A percentile compares a stretch with the other conserved stretches of the same genome.
These are phyloP conservation scores for Venturia effusa DNA, from an alignment of 2,329 filamentous ascomycete species.

Conservation along the genomic window DNA sequence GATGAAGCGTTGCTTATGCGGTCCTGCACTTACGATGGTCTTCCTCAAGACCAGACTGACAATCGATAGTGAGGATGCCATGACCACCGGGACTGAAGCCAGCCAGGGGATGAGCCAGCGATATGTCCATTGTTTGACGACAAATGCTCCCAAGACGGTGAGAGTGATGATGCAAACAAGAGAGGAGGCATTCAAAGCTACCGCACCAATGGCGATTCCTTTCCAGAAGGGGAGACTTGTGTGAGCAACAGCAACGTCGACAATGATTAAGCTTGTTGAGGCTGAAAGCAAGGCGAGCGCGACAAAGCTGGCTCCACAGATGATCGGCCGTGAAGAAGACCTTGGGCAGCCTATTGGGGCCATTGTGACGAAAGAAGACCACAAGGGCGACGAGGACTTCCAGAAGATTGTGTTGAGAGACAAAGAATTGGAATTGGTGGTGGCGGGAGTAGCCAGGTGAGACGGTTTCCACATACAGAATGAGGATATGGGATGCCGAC, in stretches of 20 bases:
- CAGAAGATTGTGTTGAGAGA: constrained; percentile 3
- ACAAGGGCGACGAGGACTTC: background rate
- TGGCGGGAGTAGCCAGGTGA: background rate
- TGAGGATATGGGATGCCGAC: background rate
- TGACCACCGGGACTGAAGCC: background rate
- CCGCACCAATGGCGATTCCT: constrained; percentile 2
- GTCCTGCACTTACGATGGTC: background rate
- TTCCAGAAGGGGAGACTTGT: background rate
- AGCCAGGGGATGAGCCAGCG: constrained; percentile 3
- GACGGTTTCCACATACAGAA: background rate
- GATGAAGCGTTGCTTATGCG: background rate
- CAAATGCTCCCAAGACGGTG: background rate
- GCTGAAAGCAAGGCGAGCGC: constrained; percentile 25
- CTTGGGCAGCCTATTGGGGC: background rate
- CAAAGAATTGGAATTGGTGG: background rate
- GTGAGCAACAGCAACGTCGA: background rate
- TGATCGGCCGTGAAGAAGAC: background rate
- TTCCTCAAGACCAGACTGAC: constrained; percentile 3
- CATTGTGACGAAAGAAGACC: background rate
- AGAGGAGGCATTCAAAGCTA: background rate
- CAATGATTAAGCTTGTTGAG: constrained; percentile 1
- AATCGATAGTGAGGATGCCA: background rate
- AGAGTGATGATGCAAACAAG: background rate
- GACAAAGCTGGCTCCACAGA: background rate
- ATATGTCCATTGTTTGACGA: background rate